Evolutionary conservation across 495 filamentous ascomycete species (phyloP).

Genomic region (Geoglossum glabrum): DNA sequence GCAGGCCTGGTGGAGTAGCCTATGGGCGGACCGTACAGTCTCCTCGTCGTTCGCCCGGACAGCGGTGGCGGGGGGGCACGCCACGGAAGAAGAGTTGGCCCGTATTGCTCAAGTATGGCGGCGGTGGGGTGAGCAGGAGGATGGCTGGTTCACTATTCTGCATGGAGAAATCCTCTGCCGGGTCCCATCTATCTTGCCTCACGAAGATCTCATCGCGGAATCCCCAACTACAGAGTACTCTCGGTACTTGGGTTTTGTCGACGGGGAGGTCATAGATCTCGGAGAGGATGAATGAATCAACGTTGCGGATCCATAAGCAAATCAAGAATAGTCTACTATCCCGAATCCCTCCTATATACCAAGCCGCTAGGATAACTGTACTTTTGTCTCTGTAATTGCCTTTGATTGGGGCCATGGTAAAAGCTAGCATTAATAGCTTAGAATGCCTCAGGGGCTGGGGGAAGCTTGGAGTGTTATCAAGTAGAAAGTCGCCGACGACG

Average conservation of each 20-base stretch:
- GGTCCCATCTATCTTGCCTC: neutral
- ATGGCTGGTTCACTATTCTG: slow-evolving; percentile 31
- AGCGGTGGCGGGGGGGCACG: slow-evolving; percentile 19
- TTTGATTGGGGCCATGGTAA: too few species aligned
- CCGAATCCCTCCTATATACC: too few species aligned
- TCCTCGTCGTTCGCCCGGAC: slow-evolving; percentile 22
- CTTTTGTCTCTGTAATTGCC: too few species aligned
- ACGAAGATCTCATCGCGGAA: neutral
- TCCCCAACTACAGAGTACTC: neutral
- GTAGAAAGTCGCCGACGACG: too few species aligned
- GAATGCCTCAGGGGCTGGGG: too few species aligned
- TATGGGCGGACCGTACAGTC: slow-evolving; percentile 25
- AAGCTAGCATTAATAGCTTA: too few species aligned
- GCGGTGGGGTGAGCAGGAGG: slow-evolving; percentile 24
- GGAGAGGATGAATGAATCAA: neutral
- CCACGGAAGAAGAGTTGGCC: slow-evolving; percentile 24
- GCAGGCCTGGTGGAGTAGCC: slow-evolving; percentile 23
- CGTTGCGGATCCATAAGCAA: neutral
- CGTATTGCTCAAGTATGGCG: slow-evolving; percentile 22
- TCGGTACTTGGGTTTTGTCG: neutral
- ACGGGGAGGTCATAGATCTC: neutral
- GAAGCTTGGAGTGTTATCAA: too few species aligned
- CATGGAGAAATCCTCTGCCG: slow-evolving; percentile 34
- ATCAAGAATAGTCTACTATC: too few species aligned
- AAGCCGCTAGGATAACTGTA: too few species aligned